Conservation (phyloP, 805 yeast species). For the Cyberlindnera veronae region DNA sequence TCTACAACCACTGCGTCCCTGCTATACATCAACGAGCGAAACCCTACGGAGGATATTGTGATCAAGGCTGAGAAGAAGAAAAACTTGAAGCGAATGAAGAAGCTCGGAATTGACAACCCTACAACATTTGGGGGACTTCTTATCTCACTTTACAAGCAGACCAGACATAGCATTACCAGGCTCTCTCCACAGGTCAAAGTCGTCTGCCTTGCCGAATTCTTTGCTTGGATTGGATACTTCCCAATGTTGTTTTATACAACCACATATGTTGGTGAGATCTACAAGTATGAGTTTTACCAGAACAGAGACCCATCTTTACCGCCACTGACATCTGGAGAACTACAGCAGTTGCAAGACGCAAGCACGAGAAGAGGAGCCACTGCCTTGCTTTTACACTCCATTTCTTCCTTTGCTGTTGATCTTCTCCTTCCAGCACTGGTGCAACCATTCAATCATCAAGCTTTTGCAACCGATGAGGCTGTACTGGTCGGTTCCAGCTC, state of each 20-base stretch:
- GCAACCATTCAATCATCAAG: constrained; percentile 28
- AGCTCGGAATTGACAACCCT: constrained; percentile 35
- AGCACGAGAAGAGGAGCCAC: constrained; percentile 49
- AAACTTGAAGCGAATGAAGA: constrained; percentile 30
- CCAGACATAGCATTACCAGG: constrained; percentile 32
- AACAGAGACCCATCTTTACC: constrained; percentile 34
- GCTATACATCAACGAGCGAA: constrained; percentile 41
- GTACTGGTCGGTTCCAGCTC: constrained; percentile 3
- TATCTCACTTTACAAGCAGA: constrained; percentile 31
- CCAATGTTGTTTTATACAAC: constrained; percentile 64
- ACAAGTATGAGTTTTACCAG: constrained; percentile 35
- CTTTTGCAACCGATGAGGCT: constrained; percentile 11
- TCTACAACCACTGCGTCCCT: constrained; percentile 35
- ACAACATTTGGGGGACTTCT: constrained; percentile 18
- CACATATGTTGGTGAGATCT: constrained; percentile 60
- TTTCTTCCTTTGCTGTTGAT: constrained; percentile 43
- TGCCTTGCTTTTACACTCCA: constrained; percentile 49
- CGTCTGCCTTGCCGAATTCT: constrained; percentile 55
- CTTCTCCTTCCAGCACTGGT: constrained; percentile 43
- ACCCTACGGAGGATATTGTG: constrained; percentile 41
- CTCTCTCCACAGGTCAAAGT: constrained; percentile 49
- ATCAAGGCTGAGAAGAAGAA: constrained; percentile 37
- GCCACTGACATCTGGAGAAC: constrained; percentile 35
- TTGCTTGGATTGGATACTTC: constrained; percentile 69
- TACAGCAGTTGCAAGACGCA: constrained; percentile 38